Base-by-base conservation (phyloP, 192 early-diverging fungal species). In the Umbelopsis sp. region DNA sequence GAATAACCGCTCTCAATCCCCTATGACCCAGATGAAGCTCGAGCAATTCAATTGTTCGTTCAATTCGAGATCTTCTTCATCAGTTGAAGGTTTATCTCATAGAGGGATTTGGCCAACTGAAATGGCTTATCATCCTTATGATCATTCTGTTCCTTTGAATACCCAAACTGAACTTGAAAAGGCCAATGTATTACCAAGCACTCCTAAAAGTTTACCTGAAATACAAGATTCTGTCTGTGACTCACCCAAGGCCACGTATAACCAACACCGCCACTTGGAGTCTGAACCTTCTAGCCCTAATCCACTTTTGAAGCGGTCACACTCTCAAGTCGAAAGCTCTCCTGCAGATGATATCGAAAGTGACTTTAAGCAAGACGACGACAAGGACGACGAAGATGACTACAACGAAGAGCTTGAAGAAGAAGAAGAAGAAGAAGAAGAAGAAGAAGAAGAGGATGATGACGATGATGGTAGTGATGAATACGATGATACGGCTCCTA, bases 391-490 rank as follows among this genome's bases (percentile, higher is more conserved):
- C 32, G 26, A 62, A 20, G 16, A 34, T 34, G 56, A 62, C 16
- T 22, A 54, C 4, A 24, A 11, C 6, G 16, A 34, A n/a, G 56
- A 62, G 12, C 29, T 21, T 21, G 52, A 24, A 54, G 52, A 62
- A 7, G 56, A 62, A 8, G 56, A 62, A 5, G 56, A 62, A 20
- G 56, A 62, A 1, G 56, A 62, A 34, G 56, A 54, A 25, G 25
- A 25, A 9, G 50, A 52, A 12, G 21, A 21, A 1, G 52, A 54
- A 2, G 52, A 54, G 0, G 52, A 54, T 26, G 52, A 54, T 9
- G 43, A 44, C n/a, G n/a, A 41, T 62, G 56, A 62, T 34, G 56
- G 56, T 62, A 62, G 56, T 12, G 56, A 62, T 14, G 56, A 62
- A 11, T 62, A 62, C 17, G 56, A 62, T 31, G 56, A 62, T 62